Evolutionary conservation across 495 filamentous ascomycete species (phyloP), one percentile per base, ranked within the genome.

Genomic region (Penicillium mononematosum): DNA sequence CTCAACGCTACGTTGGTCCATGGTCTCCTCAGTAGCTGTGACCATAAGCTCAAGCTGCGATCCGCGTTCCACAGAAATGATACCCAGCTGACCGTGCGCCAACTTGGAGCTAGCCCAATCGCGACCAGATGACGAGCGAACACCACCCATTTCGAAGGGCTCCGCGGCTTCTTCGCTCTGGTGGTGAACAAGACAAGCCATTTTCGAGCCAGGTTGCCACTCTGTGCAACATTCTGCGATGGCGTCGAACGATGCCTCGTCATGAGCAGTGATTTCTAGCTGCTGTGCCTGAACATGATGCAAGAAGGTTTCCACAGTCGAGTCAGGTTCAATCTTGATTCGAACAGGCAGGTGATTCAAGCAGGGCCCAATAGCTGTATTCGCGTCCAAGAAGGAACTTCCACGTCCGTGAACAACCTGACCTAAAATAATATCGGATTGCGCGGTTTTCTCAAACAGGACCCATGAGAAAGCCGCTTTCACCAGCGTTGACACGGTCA

Each of bases 281-380:
- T 79, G 73, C 56, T 81, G 77, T 5, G 69, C 64, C 56, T 83
- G 80, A 25, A 80, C 64, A 25, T 72, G 68, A 8, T 59, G 64
- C 5, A 82, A 64, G n/a, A 82, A 67, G 24, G 78, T 65, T 8
- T 68, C 65, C 3, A 69, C 64, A 0, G 72, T 78, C 65, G 60
- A 70, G 16, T 61, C 58, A 0, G 59, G 58, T 20, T 67, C 50
- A 39, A 80, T 69, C 5, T 53, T 56, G 20, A 82, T 69, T 2
- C 79, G 69, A 2, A 81, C 70, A 1, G 79, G 80, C 1, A 82
- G 60, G 31, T 78, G 66, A 60, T 81, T 81, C 22, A 81, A 48
- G 59, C 80, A 84, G 4, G 75, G 75, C 0, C 78, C 77, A 44
- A 77, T 58, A 10, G 74, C 75, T 38, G 63, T 70, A n/a, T 75